A percentile compares a stretch with the other conserved stretches of the same genome.
Evolutionary conservation across 805 yeast genomes (phyloP).

Genomic region (Ogataea philodendri): DNA sequence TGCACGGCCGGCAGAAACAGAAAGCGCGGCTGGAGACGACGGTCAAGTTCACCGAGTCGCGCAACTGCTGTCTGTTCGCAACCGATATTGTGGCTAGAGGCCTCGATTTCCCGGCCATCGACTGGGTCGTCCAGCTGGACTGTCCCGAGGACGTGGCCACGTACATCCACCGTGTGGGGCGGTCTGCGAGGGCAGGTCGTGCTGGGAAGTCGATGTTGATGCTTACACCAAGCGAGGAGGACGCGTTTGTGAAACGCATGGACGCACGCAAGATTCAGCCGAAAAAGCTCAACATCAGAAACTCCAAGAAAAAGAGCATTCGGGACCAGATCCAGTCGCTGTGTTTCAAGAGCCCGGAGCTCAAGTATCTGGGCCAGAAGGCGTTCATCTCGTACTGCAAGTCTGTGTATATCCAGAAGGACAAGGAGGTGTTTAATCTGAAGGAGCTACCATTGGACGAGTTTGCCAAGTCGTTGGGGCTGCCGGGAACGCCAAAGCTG

Average conservation of each 20-base stretch:
- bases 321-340: slow-evolving; percentile 82
- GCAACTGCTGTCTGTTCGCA: slow-evolving; percentile 78
- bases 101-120: slow-evolving; percentile 86
- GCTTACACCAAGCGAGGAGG: slow-evolving; percentile 81
- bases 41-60: slow-evolving; percentile 70
- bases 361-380: slow-evolving; percentile 92
- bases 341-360: slow-evolving; percentile 86
- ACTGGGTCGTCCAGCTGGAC: slow-evolving; percentile 92
- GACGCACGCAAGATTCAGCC: slow-evolving; percentile 64
- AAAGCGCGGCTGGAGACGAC: slow-evolving; percentile 84
- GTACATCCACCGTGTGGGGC: slow-evolving; percentile 87
- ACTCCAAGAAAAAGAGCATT: slow-evolving; percentile 69
- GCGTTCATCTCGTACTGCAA: slow-evolving; percentile 91
- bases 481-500: slow-evolving; percentile 95
- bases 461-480: slow-evolving; percentile 83
- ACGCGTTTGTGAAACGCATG: slow-evolving; percentile 65
- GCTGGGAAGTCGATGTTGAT: slow-evolving; percentile 78
- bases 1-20: slow-evolving; percentile 89
- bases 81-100: slow-evolving; percentile 94
- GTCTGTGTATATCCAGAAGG: slow-evolving; percentile 81
- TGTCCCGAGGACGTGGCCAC: slow-evolving; percentile 91
- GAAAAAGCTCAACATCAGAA: slow-evolving; percentile 70
- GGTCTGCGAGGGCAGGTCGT: slow-evolving; percentile 86
- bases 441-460: slow-evolving; percentile 76
- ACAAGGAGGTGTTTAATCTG: slow-evolving; percentile 79